Conservation (phyloP, 306 rosid species). For the Vigna unguiculata region DNA sequence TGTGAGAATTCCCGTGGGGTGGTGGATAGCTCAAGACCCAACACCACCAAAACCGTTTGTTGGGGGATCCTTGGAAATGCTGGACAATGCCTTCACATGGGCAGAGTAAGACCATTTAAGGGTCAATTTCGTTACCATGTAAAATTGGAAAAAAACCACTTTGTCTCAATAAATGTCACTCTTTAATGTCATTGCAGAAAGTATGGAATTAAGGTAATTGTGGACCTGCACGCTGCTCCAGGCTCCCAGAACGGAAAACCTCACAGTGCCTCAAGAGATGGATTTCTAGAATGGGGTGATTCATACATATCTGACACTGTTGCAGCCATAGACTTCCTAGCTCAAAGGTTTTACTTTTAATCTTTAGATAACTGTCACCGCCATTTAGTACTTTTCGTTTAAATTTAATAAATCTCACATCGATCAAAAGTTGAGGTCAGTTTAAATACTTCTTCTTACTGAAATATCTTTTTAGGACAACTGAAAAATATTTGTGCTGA, state of each 20-base stretch:
- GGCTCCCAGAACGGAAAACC: conserved; percentile 68
- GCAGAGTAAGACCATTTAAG: conserved; percentile 58
- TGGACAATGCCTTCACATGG: conserved; percentile 81
- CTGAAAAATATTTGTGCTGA: neutral
- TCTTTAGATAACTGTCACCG: neutral
- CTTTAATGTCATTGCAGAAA: conserved; percentile 47
- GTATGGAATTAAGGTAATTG: conserved; percentile 63
- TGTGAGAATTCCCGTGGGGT: conserved; percentile 78
- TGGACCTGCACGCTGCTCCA: conserved; percentile 68
- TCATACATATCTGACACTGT: conserved; percentile 56
- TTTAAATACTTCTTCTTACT: no score
- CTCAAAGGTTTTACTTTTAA: conserved; percentile 48
- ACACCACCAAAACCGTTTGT: conserved; percentile 76
- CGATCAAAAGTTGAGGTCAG: no score
- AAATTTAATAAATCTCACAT: no score
- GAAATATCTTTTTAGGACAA: no score
- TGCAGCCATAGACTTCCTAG: conserved; percentile 60
- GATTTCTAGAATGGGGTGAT: conserved; percentile 65
- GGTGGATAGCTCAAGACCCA: conserved; percentile 82
- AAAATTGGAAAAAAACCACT: neutral
- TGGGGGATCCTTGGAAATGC: conserved; percentile 63
- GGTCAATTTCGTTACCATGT: neutral
- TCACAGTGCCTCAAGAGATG: conserved; percentile 72
- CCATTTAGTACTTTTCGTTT: no score
- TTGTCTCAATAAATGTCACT: conserved; percentile 2